phyloP scores from a whole-genome alignment of 1,284 basidiomycete genomes.

The Microbotryum saponariae region DNA sequence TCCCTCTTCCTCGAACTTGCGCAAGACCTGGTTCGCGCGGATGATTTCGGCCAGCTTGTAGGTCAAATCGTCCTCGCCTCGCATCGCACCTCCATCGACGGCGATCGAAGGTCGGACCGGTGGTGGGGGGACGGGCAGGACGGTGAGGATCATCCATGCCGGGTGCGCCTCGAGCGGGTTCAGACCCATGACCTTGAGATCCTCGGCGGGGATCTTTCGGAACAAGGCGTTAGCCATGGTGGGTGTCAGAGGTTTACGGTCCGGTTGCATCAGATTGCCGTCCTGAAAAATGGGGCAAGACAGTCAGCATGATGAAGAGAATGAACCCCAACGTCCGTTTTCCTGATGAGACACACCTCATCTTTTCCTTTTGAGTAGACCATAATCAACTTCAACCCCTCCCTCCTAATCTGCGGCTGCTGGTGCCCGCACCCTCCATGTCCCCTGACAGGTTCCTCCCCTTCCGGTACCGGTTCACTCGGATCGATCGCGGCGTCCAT shows the following conservation, averaged over 20 bases:
- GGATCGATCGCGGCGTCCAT: constrained; percentile 61
- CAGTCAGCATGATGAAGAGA: constrained; percentile 5
- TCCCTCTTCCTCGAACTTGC: constrained; percentile 90
- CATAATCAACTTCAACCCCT: constrained; percentile 91
- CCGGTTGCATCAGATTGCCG: constrained; percentile 74
- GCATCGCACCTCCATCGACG: constrained; percentile 89
- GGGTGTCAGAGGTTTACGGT: constrained; percentile 80
- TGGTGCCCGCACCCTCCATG: constrained; percentile 93
- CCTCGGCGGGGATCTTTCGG: constrained; percentile 85
- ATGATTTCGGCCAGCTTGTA: constrained; percentile 98
- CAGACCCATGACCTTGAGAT: constrained; percentile 85
- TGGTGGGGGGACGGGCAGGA: constrained; percentile 94
- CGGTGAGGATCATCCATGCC: constrained; percentile 99
- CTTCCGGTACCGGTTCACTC: constrained; percentile 66
- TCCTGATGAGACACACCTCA: constrained; percentile 18
- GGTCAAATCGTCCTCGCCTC: constrained; percentile 96
- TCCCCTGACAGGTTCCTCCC: constrained; percentile 52
- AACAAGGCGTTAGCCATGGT: constrained; percentile 68
- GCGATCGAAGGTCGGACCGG: constrained; percentile 96
- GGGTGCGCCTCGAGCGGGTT: constrained; percentile 94
- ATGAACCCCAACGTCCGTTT: neutral
- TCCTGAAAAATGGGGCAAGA: constrained; percentile 49
- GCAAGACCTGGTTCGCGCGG: constrained; percentile 85
- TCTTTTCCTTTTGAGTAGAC: constrained; percentile 73
- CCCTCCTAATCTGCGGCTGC: constrained; percentile 87